phyloP scores from a whole-genome alignment of 2,329 filamentous ascomycete genomes.

The Cytospora schulzeri region DNA sequence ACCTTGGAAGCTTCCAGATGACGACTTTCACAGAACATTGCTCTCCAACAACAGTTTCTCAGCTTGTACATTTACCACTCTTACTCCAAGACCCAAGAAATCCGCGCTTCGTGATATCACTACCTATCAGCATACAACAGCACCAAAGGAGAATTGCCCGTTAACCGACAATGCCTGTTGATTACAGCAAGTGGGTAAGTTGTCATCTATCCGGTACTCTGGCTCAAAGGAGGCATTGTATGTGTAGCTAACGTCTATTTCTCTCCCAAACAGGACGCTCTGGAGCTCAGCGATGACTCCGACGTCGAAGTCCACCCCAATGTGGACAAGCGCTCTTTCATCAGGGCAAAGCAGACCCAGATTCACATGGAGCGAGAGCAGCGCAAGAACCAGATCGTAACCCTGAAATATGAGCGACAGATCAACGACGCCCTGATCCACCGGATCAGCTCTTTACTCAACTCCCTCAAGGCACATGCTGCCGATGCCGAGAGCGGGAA shows the following conservation, averaged over 20 bases:
- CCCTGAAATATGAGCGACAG: slow-evolving; percentile 86
- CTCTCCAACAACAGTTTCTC: background rate
- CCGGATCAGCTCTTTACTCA: slow-evolving; percentile 79
- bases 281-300: slow-evolving; percentile 97
- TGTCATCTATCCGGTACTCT: background rate
- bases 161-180: slow-evolving; percentile 45
- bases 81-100: background rate
- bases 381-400: slow-evolving; percentile 85
- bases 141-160: background rate
- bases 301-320: slow-evolving; percentile 99
- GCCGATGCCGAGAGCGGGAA: slow-evolving; percentile 60
- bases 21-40: background rate
- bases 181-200: slow-evolving; percentile 67
- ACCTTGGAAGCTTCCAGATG: background rate
- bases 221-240: slow-evolving; percentile 19
- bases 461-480: slow-evolving; percentile 73
- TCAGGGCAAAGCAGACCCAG: slow-evolving; percentile 95
- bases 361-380: slow-evolving; percentile 90
- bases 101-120: background rate
- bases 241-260: background rate
- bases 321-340: slow-evolving; percentile 97
- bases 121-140: background rate
- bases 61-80: too few species aligned
- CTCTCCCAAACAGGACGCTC: slow-evolving; percentile 63
- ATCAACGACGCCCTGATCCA: slow-evolving; percentile 89